Evolutionary conservation across 495 filamentous ascomycete genomes (phyloP).

Genomic region (Hypoxylon intermedium): DNA sequence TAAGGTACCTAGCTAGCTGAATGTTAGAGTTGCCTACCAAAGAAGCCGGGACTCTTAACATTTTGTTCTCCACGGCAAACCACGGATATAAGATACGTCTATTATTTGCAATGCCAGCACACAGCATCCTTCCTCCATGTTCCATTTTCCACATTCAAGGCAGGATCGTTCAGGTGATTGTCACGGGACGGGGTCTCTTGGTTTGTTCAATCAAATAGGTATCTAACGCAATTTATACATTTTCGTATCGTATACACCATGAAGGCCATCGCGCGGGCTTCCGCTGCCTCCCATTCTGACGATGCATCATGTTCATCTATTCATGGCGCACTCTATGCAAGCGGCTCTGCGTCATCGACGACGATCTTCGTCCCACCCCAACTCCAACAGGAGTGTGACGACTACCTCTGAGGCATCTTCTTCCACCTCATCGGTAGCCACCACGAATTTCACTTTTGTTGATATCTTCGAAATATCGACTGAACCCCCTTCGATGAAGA

Average conservation of each 20-base stretch:
- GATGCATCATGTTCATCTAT: background rate
- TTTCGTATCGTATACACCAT: slow-evolving; percentile 1
- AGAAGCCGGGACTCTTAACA: slow-evolving; percentile 14
- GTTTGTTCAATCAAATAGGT: background rate
- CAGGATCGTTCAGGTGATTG: background rate
- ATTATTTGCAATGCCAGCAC: slow-evolving; percentile 10
- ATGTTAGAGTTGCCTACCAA: no score
- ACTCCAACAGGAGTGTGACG: background rate
- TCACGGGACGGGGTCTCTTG: background rate
- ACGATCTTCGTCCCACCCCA: background rate
- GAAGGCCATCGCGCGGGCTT: background rate
- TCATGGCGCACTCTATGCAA: background rate
- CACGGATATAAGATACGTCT: slow-evolving; percentile 22
- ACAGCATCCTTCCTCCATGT: slow-evolving; percentile 15
- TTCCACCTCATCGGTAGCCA: background rate
- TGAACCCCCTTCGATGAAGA: background rate
- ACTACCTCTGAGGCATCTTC: background rate
- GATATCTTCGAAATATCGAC: background rate
- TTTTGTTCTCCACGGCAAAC: slow-evolving; percentile 14
- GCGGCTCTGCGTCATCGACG: background rate
- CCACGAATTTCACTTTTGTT: background rate
- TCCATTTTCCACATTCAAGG: background rate
- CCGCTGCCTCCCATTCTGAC: background rate
- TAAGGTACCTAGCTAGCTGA: no score
- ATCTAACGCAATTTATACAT: background rate